phyloP scores from a whole-genome alignment of 2,329 filamentous ascomycete species.

The Hymenoscyphus albidus region DNA sequence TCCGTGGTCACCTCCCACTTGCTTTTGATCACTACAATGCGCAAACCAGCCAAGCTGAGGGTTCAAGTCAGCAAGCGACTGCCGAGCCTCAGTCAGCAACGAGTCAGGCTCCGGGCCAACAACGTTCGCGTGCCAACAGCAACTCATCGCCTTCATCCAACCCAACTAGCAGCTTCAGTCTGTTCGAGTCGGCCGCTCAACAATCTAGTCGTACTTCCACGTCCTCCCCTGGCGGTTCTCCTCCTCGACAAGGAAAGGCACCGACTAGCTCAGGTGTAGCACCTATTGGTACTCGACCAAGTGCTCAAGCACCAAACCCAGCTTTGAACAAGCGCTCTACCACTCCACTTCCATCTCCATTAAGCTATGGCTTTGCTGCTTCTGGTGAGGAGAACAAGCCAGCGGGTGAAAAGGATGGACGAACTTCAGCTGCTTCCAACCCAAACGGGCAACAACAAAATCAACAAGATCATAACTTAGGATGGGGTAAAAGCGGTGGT shows the following conservation, averaged over 20 bases:
- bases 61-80: conserved; percentile 35
- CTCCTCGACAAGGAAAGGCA: conserved; percentile 64
- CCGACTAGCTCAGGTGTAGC: conserved; percentile 65
- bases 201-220: conserved; percentile 75
- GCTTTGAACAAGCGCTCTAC: conserved; percentile 69
- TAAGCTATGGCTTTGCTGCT: conserved; percentile 67
- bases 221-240: conserved; percentile 80
- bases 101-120: conserved; percentile 33
- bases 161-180: conserved; percentile 53
- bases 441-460: conserved; percentile 41
- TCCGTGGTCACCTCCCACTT: conserved; percentile 75
- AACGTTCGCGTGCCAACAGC: conserved; percentile 71
- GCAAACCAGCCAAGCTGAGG: conserved; percentile 33
- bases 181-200: conserved; percentile 59
- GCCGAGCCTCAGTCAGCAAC: conserved; percentile 47
- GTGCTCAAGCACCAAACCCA: conserved; percentile 53
- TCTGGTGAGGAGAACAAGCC: conserved; percentile 48
- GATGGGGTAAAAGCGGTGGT: conserved; percentile 71
- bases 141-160: conserved; percentile 78
- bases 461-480: conserved; percentile 44
- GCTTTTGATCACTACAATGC: conserved; percentile 66
- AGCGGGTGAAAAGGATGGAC: conserved; percentile 36
- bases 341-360: conserved; percentile 85
- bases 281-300: conserved; percentile 88
- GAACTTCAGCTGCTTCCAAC: conserved; percentile 57